Evolutionary conservation across 768 basidiomycete species (phyloP).

Genomic region (Mrakia frigida): DNA sequence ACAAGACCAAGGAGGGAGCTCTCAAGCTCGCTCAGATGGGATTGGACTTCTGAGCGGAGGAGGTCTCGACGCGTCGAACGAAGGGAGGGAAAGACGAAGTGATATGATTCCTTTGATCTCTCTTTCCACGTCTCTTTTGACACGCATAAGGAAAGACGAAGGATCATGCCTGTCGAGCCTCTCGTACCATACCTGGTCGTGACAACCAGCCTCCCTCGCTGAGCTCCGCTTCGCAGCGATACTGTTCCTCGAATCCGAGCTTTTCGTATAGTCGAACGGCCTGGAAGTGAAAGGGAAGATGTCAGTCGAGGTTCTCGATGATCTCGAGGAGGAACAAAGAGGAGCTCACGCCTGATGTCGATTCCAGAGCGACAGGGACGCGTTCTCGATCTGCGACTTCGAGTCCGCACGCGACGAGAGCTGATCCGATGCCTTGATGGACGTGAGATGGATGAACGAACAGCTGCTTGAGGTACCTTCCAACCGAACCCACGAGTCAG

Average conservation of each 20-base stretch:
- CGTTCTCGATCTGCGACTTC: background rate
- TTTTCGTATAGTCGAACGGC: background rate
- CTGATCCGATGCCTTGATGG: background rate
- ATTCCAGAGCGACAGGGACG: background rate
- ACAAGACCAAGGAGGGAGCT: constrained; percentile 84
- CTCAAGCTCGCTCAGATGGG: constrained; percentile 70
- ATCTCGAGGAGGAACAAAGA: background rate
- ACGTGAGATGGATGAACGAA: constrained; percentile 2
- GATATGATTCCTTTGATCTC: background rate
- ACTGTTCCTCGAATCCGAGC: constrained; percentile 1
- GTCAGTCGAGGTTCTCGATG: background rate
- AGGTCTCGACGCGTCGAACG: background rate
- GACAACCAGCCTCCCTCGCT: background rate
- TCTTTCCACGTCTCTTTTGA: background rate
- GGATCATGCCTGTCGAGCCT: background rate
- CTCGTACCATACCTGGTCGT: background rate
- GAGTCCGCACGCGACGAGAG: background rate
- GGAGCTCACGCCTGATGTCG: background rate
- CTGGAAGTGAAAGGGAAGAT: background rate
- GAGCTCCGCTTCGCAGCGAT: background rate
- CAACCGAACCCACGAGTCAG: background rate
- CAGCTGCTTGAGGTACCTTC: constrained; percentile 3
- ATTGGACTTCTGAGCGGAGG: constrained; percentile 41
- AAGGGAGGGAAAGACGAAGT: too few species aligned
- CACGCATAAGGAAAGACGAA: background rate